Evolutionary conservation across 225 moss, liverwort and hornwort genomes (phyloP).

Genomic region (Polytrichum formosum): DNA sequence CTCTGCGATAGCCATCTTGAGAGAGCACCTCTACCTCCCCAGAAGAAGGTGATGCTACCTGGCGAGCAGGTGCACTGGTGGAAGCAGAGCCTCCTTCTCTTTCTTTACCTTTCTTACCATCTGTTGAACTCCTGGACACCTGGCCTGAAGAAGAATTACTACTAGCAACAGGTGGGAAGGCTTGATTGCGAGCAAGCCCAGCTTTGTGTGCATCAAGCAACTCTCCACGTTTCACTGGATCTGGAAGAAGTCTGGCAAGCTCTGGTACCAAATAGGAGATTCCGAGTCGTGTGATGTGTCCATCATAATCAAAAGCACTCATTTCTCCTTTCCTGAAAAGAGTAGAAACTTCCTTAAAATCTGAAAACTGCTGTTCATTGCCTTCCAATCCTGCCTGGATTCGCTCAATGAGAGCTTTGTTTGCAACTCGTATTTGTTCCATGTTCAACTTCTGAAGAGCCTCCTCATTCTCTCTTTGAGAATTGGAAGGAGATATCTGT

Average conservation of each 20-base stretch:
- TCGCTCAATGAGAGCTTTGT: slow-evolving; percentile 73
- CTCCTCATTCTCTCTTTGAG: slow-evolving; percentile 19
- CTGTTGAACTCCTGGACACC: slow-evolving; percentile 16
- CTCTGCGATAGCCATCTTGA: slow-evolving; percentile 78
- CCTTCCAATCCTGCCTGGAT: slow-evolving; percentile 75
- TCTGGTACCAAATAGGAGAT: slow-evolving; percentile 82
- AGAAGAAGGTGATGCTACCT: not conserved
- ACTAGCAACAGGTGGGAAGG: slow-evolving; percentile 56
- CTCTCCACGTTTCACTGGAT: slow-evolving; percentile 75
- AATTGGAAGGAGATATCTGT: slow-evolving; percentile 16
- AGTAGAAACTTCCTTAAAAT: slow-evolving; percentile 86
- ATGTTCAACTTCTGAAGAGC: slow-evolving; percentile 43
- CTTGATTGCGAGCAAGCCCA: slow-evolving; percentile 56
- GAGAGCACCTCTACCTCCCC: slow-evolving; percentile 69
- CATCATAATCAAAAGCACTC: slow-evolving; percentile 69
- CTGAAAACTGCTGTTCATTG: slow-evolving; percentile 80
- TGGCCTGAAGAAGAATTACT: slow-evolving; percentile 37
- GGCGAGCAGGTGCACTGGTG: slow-evolving; percentile 17
- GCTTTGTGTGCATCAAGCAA: slow-evolving; percentile 65
- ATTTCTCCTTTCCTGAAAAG: slow-evolving; percentile 82
- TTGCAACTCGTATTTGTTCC: slow-evolving; percentile 71
- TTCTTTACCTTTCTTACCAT: slow-evolving; percentile 29
- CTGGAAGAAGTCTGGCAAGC: slow-evolving; percentile 94
- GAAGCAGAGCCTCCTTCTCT: slow-evolving; percentile 28
- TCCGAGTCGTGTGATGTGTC: slow-evolving; percentile 70